These are phyloP conservation scores for Rhynchospora tenuis DNA, from an alignment of 176 grass and related monocot genomes.

Conservation along the genomic window DNA sequence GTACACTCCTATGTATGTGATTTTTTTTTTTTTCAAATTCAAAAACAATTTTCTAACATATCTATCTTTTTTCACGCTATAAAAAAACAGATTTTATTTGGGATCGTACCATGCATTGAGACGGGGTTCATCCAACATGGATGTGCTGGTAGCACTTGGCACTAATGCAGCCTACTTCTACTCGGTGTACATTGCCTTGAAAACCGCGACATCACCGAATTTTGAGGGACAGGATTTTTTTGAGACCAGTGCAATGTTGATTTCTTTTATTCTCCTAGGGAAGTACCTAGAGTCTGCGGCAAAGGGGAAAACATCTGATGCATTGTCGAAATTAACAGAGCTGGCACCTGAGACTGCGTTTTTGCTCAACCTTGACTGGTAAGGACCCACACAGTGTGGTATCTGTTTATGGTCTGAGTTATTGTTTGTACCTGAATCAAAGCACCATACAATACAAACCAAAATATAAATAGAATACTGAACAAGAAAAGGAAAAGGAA, in stretches of 20 bases:
- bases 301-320: conserved; percentile 96
- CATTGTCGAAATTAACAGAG: conserved; percentile 80
- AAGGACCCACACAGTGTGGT: background rate
- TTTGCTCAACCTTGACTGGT: conserved; percentile 50
- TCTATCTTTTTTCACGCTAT: background rate
- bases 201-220: conserved; percentile 54
- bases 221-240: conserved; percentile 97
- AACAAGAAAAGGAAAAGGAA: background rate
- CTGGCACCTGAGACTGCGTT: conserved; percentile 93
- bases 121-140: conserved; percentile 94
- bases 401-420: background rate
- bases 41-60: background rate
- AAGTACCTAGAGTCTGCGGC: conserved; percentile 94
- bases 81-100: conserved; percentile 65
- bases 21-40: background rate
- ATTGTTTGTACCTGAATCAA: background rate
- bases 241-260: conserved; percentile 96
- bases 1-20: no score
- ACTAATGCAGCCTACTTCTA: conserved; percentile 99
- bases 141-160: conserved; percentile 92
- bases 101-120: conserved; percentile 91
- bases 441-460: background rate
- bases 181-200: conserved; percentile 76
- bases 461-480: background rate
- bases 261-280: conserved; percentile 97